phyloP scores from a whole-genome alignment of 2,329 filamentous ascomycete species.

The Fusarium sp. region DNA sequence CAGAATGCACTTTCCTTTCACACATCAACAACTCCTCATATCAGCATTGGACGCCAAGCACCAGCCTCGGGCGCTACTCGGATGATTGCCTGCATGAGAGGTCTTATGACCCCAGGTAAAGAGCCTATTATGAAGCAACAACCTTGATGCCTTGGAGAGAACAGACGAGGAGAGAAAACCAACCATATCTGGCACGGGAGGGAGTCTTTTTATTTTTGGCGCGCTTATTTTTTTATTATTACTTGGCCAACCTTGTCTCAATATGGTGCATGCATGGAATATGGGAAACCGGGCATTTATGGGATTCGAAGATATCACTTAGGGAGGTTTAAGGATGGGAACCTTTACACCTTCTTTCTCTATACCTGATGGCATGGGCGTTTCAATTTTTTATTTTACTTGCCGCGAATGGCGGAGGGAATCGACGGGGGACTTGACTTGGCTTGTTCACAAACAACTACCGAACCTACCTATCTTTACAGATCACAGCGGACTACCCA shows the following conservation, averaged over 20 bases:
- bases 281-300: slow-evolving; percentile 40
- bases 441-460: slow-evolving; percentile 1
- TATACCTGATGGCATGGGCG: slow-evolving; percentile 38
- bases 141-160: not conserved
- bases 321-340: slow-evolving; percentile 20
- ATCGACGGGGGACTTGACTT: not conserved
- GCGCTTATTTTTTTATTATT: slow-evolving; percentile 26
- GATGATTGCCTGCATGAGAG: slow-evolving; percentile 18
- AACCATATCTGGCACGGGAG: slow-evolving; percentile 27
- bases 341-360: slow-evolving; percentile 14
- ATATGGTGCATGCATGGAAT: slow-evolving; percentile 43
- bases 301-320: slow-evolving; percentile 42
- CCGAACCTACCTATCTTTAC: slow-evolving; percentile 14
- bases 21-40: slow-evolving; percentile 5
- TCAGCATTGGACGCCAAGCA: slow-evolving; percentile 41
- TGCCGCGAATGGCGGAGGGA: slow-evolving; percentile 16
- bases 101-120: slow-evolving; percentile 33
- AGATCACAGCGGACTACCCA: slow-evolving; percentile 27
- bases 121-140: slow-evolving; percentile 21
- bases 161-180: slow-evolving; percentile 10
- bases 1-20: slow-evolving; percentile 3
- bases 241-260: slow-evolving; percentile 7
- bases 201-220: slow-evolving; percentile 31
- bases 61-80: slow-evolving; percentile 25
- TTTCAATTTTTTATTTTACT: slow-evolving; percentile 20